Evolutionary conservation across 2,329 filamentous ascomycete genomes (phyloP), one percentile per base, ranked within the genome.

Genomic region (Ceratocystis alfenasii): DNA sequence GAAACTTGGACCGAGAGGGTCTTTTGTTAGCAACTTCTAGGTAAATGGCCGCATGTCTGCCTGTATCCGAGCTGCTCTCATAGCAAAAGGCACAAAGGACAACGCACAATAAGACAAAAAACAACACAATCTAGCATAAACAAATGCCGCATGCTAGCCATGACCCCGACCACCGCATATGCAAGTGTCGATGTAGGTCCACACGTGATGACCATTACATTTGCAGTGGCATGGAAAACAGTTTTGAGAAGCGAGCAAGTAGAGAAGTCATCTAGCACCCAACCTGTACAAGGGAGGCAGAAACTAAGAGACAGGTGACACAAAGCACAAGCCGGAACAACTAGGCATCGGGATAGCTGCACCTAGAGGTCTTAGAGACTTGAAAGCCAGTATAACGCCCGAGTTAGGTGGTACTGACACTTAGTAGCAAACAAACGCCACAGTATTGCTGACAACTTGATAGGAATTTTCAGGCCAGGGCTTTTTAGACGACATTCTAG

Each of bases 161-260:
- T 20, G 15, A 28, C 53, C 55, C 30, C 25, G 28, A 8, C 15
- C 55, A 59, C 55, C 17, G 55, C 25, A 59, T 59, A 59, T 59
- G 4, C 55, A 59, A 33, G 55, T 59, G 15, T 30, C 55, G 55
- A 59, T 59, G 55, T 25, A n/a, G 55, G 6, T 6, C 55, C 17
- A 59, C 55, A 36, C 55, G 28, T 59, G 25, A 59, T 36, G 17
- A n/a, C 55, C 8, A 59, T n/a, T 17, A 7, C 20, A 30, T 25
- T 59, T n/a, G 28, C 28, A 10, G 30, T 17, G 10, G 20, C 17
- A 30, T 30, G 53, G 12, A 30, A 41, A 25, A 2, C 30, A 33
- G 55, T 59, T 59, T 59, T 59, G 25, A 59, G n/a, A 59, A 59
- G 55, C 55, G 55, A 59, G 55, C 55, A 30, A 36, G 15, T 20